Conservation (phyloP, 176 grass and related monocot species). For the Secale cereale region DNA sequence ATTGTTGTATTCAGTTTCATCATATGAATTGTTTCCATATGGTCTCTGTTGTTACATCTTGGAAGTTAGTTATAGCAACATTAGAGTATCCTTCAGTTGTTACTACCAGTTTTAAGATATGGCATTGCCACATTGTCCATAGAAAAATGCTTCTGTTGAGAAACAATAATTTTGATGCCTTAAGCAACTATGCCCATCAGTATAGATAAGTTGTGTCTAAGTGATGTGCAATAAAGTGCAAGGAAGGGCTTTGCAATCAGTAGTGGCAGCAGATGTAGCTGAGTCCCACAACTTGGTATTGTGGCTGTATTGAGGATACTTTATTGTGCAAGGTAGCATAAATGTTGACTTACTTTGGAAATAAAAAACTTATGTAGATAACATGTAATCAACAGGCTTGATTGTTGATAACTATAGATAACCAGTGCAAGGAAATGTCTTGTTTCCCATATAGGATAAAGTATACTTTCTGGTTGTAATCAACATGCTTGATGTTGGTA, state of each 20-base stretch:
- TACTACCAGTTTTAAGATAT: not conserved
- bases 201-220: not conserved
- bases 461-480: not conserved
- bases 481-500: not conserved
- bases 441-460: not conserved
- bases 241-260: not conserved
- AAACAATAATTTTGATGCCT: not conserved
- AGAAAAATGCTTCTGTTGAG: not conserved
- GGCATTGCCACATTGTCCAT: not conserved
- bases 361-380: not conserved
- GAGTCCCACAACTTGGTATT: not conserved
- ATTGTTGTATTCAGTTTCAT: not conserved
- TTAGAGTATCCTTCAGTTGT: not conserved
- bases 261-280: conserved; percentile 5
- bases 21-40: not conserved
- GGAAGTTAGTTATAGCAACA: not conserved
- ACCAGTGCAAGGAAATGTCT: too few relatives aligned
- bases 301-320: not conserved
- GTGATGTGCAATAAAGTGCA: not conserved
- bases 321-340: not conserved
- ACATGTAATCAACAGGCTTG: too few relatives aligned
- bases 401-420: too few relatives aligned
- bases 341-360: not conserved
- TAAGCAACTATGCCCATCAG: not conserved
- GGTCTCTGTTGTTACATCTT: not conserved